Conservation (phyloP, 2,329 filamentous ascomycete species). For the Didymella pomorum region DNA sequence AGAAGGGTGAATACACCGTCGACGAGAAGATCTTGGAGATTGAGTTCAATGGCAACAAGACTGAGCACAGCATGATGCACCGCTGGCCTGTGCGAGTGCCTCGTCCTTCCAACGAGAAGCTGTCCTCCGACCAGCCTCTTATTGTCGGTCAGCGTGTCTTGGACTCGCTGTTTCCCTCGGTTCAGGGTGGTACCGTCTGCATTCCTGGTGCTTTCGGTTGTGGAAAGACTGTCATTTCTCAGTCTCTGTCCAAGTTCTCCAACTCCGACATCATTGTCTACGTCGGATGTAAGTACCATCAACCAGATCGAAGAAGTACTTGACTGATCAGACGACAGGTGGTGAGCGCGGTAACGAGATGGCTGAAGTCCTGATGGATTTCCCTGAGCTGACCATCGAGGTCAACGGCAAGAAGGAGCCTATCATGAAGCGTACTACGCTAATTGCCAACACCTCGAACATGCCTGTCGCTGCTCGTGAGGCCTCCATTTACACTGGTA, state of each 20-base stretch:
- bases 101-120: slow-evolving; percentile 89
- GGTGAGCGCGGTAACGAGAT: slow-evolving; percentile 98
- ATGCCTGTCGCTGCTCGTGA: slow-evolving; percentile 99
- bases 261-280: slow-evolving; percentile 99
- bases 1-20: slow-evolving; percentile 92
- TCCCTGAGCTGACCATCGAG: slow-evolving; percentile 95
- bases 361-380: slow-evolving; percentile 99
- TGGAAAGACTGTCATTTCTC: slow-evolving; percentile 98
- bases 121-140: slow-evolving; percentile 87
- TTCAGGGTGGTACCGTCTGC: slow-evolving; percentile 96
- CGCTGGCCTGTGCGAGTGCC: slow-evolving; percentile 97
- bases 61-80: slow-evolving; percentile 97
- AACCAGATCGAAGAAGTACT: not conserved
- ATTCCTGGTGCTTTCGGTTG: slow-evolving; percentile 99
- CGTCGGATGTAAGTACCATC: slow-evolving; percentile 67
- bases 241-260: slow-evolving; percentile 99
- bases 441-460: slow-evolving; percentile 99
- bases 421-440: slow-evolving; percentile 99
- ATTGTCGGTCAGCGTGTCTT: slow-evolving; percentile 96
- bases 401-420: slow-evolving; percentile 94
- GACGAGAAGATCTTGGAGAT: slow-evolving; percentile 93
- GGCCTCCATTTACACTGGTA: slow-evolving; percentile 95
- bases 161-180: slow-evolving; percentile 93
- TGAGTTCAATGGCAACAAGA: slow-evolving; percentile 96
- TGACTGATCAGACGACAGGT: slow-evolving; percentile 35